phyloP scores from a whole-genome alignment of 1,284 basidiomycete species.

The Meripilus lineatus region DNA sequence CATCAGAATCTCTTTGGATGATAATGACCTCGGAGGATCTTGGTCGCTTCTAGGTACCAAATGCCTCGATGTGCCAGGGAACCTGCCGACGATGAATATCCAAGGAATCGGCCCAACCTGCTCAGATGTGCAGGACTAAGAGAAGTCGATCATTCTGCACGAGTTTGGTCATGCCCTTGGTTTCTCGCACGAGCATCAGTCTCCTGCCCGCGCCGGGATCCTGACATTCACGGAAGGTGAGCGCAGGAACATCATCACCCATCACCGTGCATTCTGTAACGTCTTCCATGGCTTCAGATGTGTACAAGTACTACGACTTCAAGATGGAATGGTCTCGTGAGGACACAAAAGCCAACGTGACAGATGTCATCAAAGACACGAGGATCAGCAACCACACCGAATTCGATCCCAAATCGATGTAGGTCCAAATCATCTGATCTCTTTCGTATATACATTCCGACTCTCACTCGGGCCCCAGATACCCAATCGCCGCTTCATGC shows the following conservation, averaged over 20 bases:
- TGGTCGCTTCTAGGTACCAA: conserved; percentile 6
- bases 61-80: neutral
- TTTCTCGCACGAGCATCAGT: too few relatives aligned
- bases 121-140: neutral
- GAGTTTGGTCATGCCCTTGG: conserved; percentile 11
- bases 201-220: too few relatives aligned
- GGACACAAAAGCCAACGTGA: too few relatives aligned
- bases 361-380: too few relatives aligned
- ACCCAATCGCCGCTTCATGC: neutral
- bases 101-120: neutral
- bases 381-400: conserved; percentile 18
- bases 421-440: neutral
- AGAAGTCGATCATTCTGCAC: conserved; percentile 7
- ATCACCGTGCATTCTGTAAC: too few relatives aligned
- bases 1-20: conserved; percentile 7
- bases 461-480: neutral
- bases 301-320: too few relatives aligned
- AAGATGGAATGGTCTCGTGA: too few relatives aligned
- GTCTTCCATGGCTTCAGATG: too few relatives aligned
- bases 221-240: too few relatives aligned
- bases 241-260: conserved; percentile 5
- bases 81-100: conserved; percentile 8
- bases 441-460: neutral
- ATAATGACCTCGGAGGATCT: conserved; percentile 4
- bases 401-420: conserved; percentile 14